phyloP scores from a whole-genome alignment of 495 filamentous ascomycete species.

The Trichocladium antarcticum region DNA sequence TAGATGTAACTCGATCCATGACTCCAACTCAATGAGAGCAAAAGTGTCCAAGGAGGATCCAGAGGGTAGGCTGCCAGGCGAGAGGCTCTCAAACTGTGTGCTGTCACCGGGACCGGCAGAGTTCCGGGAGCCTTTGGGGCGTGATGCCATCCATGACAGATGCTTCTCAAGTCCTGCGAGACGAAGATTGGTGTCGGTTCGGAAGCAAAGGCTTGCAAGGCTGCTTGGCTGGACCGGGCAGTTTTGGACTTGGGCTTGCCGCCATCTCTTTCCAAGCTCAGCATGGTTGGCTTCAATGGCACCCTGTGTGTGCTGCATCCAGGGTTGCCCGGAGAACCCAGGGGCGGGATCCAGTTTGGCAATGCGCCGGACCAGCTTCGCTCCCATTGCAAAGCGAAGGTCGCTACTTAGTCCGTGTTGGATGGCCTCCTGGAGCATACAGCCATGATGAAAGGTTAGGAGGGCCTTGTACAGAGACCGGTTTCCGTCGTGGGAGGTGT shows the following conservation, averaged over 20 bases:
- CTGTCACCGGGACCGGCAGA: constrained; percentile 7
- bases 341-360: constrained; percentile 30
- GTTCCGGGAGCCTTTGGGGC: not conserved
- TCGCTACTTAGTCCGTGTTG: constrained; percentile 20
- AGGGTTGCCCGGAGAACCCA: constrained; percentile 10
- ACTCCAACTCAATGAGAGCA: constrained; percentile 12
- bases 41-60: not conserved
- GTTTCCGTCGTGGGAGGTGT: constrained; percentile 2
- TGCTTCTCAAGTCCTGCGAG: not conserved
- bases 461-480: constrained; percentile 42
- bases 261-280: constrained; percentile 8
- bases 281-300: not conserved
- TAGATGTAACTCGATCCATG: constrained; percentile 13
- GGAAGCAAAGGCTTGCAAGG: constrained; percentile 4
- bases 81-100: not conserved
- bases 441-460: constrained; percentile 41
- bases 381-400: constrained; percentile 33
- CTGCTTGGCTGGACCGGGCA: not conserved
- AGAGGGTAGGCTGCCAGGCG: not conserved
- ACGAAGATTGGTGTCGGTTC: constrained; percentile 9
- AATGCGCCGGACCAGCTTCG: constrained; percentile 41
- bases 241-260: not conserved
- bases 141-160: constrained; percentile 5
- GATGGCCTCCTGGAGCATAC: constrained; percentile 27
- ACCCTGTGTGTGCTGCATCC: not conserved